These are phyloP conservation scores for Lentinula lateritia DNA, from an alignment of 768 basidiomycete genomes.

Conservation along the genomic window DNA sequence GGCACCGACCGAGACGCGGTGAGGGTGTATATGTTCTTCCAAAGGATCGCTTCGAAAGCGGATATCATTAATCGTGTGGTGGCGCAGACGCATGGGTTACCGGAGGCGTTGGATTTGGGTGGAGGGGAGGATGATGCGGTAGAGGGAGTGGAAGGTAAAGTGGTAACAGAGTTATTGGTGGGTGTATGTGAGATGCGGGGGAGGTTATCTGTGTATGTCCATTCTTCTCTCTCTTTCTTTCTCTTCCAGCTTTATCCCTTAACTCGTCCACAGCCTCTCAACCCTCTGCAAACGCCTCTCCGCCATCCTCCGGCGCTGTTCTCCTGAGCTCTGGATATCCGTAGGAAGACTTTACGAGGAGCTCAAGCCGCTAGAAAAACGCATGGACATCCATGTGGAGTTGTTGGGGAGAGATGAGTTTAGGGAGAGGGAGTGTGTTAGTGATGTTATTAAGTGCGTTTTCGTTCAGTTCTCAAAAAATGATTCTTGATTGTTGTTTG, in stretches of 20 bases:
- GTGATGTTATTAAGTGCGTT: constrained; percentile 79
- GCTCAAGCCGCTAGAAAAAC: constrained; percentile 82
- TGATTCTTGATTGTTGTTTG: not conserved
- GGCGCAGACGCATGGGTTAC: constrained; percentile 77
- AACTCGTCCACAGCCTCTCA: constrained; percentile 77
- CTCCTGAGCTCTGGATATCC: constrained; percentile 81
- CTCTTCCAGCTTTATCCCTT: not conserved
- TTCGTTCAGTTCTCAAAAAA: not conserved
- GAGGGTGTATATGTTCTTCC: constrained; percentile 89
- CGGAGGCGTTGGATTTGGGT: constrained; percentile 76
- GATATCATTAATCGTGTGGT: constrained; percentile 82
- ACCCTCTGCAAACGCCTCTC: constrained; percentile 88
- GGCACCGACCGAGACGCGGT: constrained; percentile 54
- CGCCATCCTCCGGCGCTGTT: constrained; percentile 72
- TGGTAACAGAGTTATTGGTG: constrained; percentile 43
- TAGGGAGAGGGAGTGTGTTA: constrained; percentile 88
- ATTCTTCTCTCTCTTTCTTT: not conserved
- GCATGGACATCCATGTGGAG: constrained; percentile 89
- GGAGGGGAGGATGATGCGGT: constrained; percentile 33
- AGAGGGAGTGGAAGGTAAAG: not conserved
- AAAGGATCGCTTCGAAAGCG: constrained; percentile 78
- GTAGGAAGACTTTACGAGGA: constrained; percentile 82
- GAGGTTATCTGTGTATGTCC: not conserved
- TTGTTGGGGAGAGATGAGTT: constrained; percentile 85
- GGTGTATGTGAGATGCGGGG: constrained; percentile 83